phyloP scores from a whole-genome alignment of 179 eudicot genomes.

The Spinacia oleracea region DNA sequence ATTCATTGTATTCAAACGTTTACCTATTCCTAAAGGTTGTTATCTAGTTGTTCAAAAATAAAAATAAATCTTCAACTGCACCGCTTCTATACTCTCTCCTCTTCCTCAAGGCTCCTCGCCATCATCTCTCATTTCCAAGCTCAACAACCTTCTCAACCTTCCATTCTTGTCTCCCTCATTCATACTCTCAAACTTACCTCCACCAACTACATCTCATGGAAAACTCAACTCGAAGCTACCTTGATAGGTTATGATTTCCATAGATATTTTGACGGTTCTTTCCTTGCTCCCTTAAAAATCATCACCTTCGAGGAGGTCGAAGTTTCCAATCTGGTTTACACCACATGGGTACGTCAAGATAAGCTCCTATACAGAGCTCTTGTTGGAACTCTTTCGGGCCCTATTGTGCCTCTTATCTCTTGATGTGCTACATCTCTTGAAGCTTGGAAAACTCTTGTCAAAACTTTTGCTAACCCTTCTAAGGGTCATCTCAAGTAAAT shows the following conservation, averaged over 20 bases:
- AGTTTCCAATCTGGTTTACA: neutral
- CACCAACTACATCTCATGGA: neutral
- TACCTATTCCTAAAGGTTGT: no score
- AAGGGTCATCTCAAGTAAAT: neutral
- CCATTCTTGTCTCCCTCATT: neutral
- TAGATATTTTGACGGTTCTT: neutral
- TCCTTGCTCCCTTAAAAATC: neutral
- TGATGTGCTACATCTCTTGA: neutral
- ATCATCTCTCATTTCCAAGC: neutral
- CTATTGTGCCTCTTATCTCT: neutral
- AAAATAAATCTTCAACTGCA: no score
- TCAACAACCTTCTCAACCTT: neutral
- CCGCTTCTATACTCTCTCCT: no score
- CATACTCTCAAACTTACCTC: neutral
- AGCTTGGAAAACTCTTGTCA: neutral
- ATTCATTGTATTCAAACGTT: no score
- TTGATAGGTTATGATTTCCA: neutral
- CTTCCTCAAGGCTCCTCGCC: no score
- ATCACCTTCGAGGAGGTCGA: neutral
- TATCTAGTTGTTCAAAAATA: no score
- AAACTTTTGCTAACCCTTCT: conserved; percentile 1
- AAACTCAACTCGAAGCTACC: neutral
- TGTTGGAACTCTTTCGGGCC: neutral
- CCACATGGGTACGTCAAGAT: conserved; percentile 7
- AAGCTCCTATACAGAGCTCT: neutral